phyloP scores from a whole-genome alignment of 2,329 filamentous ascomycete species.

The Fusarium domesticum region DNA sequence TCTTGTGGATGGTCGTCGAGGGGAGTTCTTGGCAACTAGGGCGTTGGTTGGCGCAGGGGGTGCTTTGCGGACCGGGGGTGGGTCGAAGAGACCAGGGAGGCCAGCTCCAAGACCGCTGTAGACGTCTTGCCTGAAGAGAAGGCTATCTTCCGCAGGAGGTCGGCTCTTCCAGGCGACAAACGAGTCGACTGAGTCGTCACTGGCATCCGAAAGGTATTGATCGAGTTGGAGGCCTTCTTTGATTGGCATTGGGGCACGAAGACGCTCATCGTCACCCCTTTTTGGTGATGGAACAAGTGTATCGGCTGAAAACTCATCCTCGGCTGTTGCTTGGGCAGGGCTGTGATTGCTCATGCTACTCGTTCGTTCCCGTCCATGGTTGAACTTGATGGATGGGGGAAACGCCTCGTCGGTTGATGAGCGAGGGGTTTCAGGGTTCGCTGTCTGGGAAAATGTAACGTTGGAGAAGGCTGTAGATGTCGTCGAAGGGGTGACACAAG shows the following conservation, averaged over 20 bases:
- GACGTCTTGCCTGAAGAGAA: slow-evolving; percentile 27
- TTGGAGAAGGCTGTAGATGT: slow-evolving; percentile 37
- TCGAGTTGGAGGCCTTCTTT: background rate
- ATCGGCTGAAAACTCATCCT: slow-evolving; percentile 19
- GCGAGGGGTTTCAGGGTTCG: slow-evolving; percentile 33
- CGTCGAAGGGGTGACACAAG: slow-evolving; percentile 35
- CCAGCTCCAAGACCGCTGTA: slow-evolving; percentile 24
- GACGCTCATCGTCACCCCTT: slow-evolving; percentile 6
- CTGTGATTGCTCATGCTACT: slow-evolving; percentile 3
- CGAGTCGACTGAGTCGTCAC: slow-evolving; percentile 31
- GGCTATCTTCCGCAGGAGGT: slow-evolving; percentile 20
- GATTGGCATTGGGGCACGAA: slow-evolving; percentile 1
- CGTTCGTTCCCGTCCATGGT: slow-evolving; percentile 11
- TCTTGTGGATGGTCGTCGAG: slow-evolving; percentile 4
- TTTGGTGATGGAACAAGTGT: slow-evolving; percentile 12
- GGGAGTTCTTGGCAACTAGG: slow-evolving; percentile 9
- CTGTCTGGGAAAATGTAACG: slow-evolving; percentile 31
- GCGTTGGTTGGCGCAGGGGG: background rate
- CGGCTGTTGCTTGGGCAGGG: slow-evolving; percentile 10
- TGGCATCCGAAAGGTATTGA: slow-evolving; percentile 22
- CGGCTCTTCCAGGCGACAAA: slow-evolving; percentile 21
- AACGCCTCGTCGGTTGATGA: slow-evolving; percentile 43
- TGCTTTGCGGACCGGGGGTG: slow-evolving; percentile 10
- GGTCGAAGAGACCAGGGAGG: slow-evolving; percentile 31
- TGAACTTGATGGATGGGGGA: slow-evolving; percentile 25